These are phyloP conservation scores for Penicillium sp. DNA, from an alignment of 2,329 filamentous ascomycete genomes.

Conservation along the genomic window DNA sequence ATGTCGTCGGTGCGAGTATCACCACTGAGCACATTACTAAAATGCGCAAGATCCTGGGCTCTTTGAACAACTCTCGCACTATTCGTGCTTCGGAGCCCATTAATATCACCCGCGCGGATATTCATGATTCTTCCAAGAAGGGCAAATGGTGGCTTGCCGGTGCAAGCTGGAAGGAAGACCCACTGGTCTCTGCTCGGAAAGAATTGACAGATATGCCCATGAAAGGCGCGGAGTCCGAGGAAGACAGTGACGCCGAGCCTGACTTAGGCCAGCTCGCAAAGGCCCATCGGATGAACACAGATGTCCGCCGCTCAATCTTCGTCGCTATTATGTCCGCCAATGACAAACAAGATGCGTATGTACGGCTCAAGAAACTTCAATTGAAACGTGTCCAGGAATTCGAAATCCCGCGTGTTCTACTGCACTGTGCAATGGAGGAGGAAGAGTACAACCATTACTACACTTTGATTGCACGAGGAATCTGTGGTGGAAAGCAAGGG, in stretches of 20 bases:
- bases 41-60: conserved; percentile 85
- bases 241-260: conserved; percentile 45
- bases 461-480: conserved; percentile 73
- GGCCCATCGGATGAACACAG: conserved; percentile 82
- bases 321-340: conserved; percentile 81
- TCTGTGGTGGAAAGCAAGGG: conserved; percentile 63
- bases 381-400: conserved; percentile 83
- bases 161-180: conserved; percentile 71
- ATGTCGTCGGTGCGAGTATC: conserved; percentile 67
- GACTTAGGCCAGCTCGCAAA: conserved; percentile 74
- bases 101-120: conserved; percentile 76
- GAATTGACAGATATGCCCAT: conserved; percentile 27
- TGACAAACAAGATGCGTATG: conserved; percentile 80
- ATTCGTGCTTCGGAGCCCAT: conserved; percentile 78
- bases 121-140: conserved; percentile 77
- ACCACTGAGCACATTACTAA: conserved; percentile 78
- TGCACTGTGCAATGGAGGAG: conserved; percentile 84
- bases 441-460: conserved; percentile 90
- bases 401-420: conserved; percentile 82
- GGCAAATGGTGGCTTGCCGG: conserved; percentile 99
- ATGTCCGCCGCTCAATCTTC: conserved; percentile 87
- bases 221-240: conserved; percentile 12
- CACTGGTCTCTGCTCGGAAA: conserved; percentile 36
- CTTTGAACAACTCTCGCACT: conserved; percentile 63
- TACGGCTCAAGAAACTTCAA: conserved; percentile 75